These are phyloP conservation scores for Neurospora tetraspora DNA, from an alignment of 495 filamentous ascomycete genomes.

Conservation along the genomic window DNA sequence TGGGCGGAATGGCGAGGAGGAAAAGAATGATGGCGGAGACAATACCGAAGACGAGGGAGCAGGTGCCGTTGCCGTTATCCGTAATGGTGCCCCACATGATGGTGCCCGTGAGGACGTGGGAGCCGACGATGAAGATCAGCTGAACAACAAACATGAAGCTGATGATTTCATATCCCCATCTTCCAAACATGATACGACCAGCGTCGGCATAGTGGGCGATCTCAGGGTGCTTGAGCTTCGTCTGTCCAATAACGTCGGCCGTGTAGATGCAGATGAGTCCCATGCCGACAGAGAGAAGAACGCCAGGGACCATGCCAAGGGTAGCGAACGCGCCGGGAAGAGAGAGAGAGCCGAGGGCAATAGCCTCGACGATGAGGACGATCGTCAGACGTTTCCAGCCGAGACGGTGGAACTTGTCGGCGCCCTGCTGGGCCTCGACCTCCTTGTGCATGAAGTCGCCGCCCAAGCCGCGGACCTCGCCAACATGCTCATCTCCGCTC, in stretches of 20 bases:
- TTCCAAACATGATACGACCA: conserved; percentile 54
- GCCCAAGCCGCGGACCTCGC: neutral
- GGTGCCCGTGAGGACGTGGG: conserved; percentile 63
- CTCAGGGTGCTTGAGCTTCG: conserved; percentile 63
- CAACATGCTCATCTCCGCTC: neutral
- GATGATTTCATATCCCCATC: conserved; percentile 53
- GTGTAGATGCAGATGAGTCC: conserved; percentile 67
- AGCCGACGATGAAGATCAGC: conserved; percentile 66
- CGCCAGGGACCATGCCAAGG: conserved; percentile 48
- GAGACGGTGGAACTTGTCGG: conserved; percentile 31
- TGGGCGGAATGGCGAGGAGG: conserved; percentile 49
- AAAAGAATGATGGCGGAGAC: conserved; percentile 55
- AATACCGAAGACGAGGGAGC: conserved; percentile 57
- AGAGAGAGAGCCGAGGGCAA: conserved; percentile 59
- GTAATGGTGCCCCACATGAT: conserved; percentile 62
- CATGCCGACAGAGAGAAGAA: conserved; percentile 49
- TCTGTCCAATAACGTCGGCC: conserved; percentile 66
- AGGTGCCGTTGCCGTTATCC: conserved; percentile 50
- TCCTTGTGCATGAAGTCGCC: conserved; percentile 15
- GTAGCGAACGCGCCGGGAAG: conserved; percentile 55
- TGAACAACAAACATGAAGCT: conserved; percentile 55
- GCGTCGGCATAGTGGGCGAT: conserved; percentile 66
- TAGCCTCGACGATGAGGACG: conserved; percentile 64
- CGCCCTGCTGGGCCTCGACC: conserved; percentile 30
- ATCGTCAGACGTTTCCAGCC: conserved; percentile 42